A percentile compares a stretch with the other conserved stretches of the same genome.
These are phyloP conservation scores for Chlorella sorokiniana DNA, from an alignment of 139 green algal species.

Conservation along the genomic window DNA sequence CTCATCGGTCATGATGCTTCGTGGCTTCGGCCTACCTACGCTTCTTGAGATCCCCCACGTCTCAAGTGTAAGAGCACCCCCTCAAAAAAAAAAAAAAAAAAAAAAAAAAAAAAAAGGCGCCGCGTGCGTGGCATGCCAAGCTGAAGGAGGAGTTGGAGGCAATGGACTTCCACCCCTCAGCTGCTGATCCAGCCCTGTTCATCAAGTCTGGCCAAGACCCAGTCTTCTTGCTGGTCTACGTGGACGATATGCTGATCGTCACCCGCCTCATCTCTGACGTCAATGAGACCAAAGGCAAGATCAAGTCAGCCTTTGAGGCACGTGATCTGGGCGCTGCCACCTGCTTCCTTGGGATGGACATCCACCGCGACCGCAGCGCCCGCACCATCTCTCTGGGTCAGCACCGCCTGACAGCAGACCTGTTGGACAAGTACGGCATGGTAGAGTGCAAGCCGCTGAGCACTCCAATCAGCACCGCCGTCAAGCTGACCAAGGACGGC, in stretches of 20 bases:
- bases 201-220: background rate
- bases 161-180: conserved; percentile 36
- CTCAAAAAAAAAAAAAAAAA: too few relatives aligned
- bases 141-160: conserved; percentile 31
- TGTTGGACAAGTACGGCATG: too few relatives aligned
- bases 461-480: too few relatives aligned
- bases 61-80: too few relatives aligned
- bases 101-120: conserved; percentile 57
- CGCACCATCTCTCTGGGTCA: conserved; percentile 39
- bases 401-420: background rate
- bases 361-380: conserved; percentile 18
- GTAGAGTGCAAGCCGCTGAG: too few relatives aligned
- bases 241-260: conserved; percentile 30
- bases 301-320: background rate
- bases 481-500: too few relatives aligned
- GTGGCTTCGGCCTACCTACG: too few relatives aligned
- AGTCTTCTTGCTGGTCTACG: conserved; percentile 15
- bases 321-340: conserved; percentile 20
- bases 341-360: conserved; percentile 39
- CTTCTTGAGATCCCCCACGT: too few relatives aligned
- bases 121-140: conserved; percentile 49
- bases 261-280: background rate
- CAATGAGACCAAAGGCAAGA: background rate
- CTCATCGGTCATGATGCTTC: too few relatives aligned
- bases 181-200: conserved; percentile 50